A percentile compares a stretch with the other conserved stretches of the same genome.
These are phyloP conservation scores for Hypoxylon sp. DNA, from an alignment of 2,329 filamentous ascomycete species.

Conservation along the genomic window DNA sequence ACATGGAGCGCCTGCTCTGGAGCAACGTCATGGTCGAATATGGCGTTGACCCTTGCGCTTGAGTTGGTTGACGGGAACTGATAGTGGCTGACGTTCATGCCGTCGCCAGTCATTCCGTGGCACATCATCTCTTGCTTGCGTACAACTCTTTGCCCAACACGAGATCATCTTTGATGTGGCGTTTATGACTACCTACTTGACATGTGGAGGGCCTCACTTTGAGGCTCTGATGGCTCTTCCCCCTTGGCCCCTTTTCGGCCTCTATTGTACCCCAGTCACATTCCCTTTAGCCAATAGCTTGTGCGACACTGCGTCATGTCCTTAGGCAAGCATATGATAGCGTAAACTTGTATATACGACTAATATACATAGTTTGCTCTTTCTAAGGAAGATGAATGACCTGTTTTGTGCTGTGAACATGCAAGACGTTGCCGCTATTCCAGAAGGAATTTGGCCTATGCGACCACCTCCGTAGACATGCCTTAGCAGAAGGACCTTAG, in stretches of 20 bases:
- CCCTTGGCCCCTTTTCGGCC: not conserved
- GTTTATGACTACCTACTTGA: not conserved
- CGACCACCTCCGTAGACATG: not conserved
- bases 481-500: no score
- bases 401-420: not conserved
- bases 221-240: not conserved
- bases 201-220: constrained; percentile 52
- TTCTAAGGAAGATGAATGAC: not conserved
- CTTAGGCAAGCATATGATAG: not conserved
- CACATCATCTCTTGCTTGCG: not conserved
- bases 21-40: constrained; percentile 34
- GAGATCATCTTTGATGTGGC: no score
- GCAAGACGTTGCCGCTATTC: not conserved
- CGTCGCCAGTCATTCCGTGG: no score
- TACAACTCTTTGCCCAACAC: no score
- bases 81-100: not conserved
- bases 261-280: not conserved
- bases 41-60: constrained; percentile 40
- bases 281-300: not conserved
- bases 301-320: not conserved
- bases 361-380: not conserved
- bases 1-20: constrained; percentile 14
- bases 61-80: not conserved
- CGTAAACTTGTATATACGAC: not conserved
- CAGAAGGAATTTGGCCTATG: not conserved